Evolutionary conservation across 2,329 filamentous ascomycete species (phyloP).

Genomic region (Xenoacremonium recifei): DNA sequence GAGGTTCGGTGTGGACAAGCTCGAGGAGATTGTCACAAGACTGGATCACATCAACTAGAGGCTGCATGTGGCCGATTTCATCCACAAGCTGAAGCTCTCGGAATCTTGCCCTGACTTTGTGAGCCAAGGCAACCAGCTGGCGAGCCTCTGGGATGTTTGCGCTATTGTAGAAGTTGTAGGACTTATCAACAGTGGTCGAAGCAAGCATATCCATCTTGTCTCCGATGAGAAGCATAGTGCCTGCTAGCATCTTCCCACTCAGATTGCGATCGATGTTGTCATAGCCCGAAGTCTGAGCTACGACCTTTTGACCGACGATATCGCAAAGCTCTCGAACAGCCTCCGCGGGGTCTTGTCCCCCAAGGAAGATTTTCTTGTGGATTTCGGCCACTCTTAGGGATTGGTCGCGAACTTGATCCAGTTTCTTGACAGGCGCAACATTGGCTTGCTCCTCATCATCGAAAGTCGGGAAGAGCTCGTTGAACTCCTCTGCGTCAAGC

Average conservation of each 20-base stretch:
- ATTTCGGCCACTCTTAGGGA: constrained; percentile 61
- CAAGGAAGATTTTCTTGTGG: constrained; percentile 55
- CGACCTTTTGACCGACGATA: constrained; percentile 40
- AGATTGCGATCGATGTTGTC: constrained; percentile 32
- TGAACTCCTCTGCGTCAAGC: constrained; percentile 70
- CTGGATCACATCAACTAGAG: constrained; percentile 70
- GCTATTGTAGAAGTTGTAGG: constrained; percentile 89
- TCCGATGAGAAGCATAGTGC: constrained; percentile 63
- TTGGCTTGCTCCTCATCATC: constrained; percentile 51
- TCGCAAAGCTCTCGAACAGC: constrained; percentile 46
- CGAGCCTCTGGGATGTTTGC: constrained; percentile 74
- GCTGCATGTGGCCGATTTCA: constrained; percentile 72
- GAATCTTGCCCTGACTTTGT: constrained; percentile 71
- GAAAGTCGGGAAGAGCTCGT: constrained; percentile 78
- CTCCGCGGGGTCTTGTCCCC: constrained; percentile 36
- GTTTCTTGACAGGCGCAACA: constrained; percentile 27
- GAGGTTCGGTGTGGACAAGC: constrained; percentile 75
- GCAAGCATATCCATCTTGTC: constrained; percentile 51
- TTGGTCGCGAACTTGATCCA: constrained; percentile 48
- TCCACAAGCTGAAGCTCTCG: constrained; percentile 64
- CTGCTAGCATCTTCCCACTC: constrained; percentile 61
- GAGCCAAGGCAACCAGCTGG: constrained; percentile 67
- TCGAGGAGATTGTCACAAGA: constrained; percentile 74
- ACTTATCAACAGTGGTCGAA: constrained; percentile 35
- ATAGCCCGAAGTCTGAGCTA: constrained; percentile 25